Conservation (phyloP, 129 eudicot species). For the Solidago caesia region DNA sequence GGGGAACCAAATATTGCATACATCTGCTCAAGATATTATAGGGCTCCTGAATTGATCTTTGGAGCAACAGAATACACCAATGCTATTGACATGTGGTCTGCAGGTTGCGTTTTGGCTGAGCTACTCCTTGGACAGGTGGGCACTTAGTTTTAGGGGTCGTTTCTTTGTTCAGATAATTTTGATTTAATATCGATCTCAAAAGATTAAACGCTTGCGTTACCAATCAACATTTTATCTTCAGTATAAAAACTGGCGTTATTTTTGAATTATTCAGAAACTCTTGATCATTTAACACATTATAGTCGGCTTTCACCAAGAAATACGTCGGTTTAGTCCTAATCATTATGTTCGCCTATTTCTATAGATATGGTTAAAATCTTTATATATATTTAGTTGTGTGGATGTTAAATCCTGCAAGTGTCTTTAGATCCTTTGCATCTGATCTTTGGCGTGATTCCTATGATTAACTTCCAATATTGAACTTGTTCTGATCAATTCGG, state of each 20-base stretch:
- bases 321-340: background rate
- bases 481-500: constrained; percentile 16
- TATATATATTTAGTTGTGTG: too few relatives aligned
- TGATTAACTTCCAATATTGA: background rate
- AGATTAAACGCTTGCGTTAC: too few relatives aligned
- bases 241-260: background rate
- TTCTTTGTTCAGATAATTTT: background rate
- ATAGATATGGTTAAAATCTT: too few relatives aligned
- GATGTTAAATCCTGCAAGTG: too few relatives aligned
- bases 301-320: too few relatives aligned
- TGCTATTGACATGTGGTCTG: constrained; percentile 99
- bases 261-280: too few relatives aligned
- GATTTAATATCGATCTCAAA: too few relatives aligned
- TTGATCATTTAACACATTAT: too few relatives aligned
- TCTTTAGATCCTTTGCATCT: too few relatives aligned
- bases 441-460: background rate
- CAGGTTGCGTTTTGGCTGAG: constrained; percentile 96
- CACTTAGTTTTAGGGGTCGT: constrained; percentile 2
- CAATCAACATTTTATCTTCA: background rate
- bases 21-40: constrained; percentile 91
- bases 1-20: constrained; percentile 98
- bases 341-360: too few relatives aligned
- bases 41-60: constrained; percentile 94
- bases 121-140: constrained; percentile 85
- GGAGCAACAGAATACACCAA: constrained; percentile 98